A percentile compares a stretch with the other conserved stretches of the same genome.
phyloP scores from a whole-genome alignment of 2,329 filamentous ascomycete genomes.

The Penicillium fuscoglaucum region DNA sequence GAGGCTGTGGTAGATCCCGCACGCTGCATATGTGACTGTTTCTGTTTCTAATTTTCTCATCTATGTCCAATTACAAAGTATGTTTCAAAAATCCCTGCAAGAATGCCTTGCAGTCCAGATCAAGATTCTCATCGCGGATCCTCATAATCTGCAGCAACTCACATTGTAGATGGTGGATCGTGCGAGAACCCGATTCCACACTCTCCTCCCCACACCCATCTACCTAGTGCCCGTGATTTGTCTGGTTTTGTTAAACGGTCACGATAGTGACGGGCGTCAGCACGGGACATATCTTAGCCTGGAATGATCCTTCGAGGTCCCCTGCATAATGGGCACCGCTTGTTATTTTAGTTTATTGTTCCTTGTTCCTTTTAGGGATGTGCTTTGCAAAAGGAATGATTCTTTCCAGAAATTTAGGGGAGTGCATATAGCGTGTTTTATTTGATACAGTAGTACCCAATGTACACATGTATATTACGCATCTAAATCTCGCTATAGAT shows the following conservation, averaged over 20 bases:
- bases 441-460: not conserved
- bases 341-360: not conserved
- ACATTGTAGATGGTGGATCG: slow-evolving; percentile 2
- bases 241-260: not conserved
- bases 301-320: not conserved
- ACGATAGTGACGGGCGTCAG: slow-evolving; percentile 1
- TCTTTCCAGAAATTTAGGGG: slow-evolving; percentile 13
- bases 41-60: not conserved
- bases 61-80: not conserved
- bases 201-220: not conserved
- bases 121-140: not conserved
- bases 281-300: not conserved
- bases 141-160: not conserved
- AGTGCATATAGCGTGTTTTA: slow-evolving; percentile 14
- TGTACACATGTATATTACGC: not conserved
- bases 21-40: not conserved
- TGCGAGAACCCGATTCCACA: not conserved
- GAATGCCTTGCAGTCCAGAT: slow-evolving; percentile 3
- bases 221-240: not conserved
- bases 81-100: not conserved
- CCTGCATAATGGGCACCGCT: not conserved
- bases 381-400: slow-evolving; percentile 11
- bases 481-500: not conserved
- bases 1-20: slow-evolving; percentile 5
- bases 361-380: slow-evolving; percentile 4